Base-by-base conservation (phyloP, 2,329 filamentous ascomycete species). In the Ceratocystis harringtonii region DNA sequence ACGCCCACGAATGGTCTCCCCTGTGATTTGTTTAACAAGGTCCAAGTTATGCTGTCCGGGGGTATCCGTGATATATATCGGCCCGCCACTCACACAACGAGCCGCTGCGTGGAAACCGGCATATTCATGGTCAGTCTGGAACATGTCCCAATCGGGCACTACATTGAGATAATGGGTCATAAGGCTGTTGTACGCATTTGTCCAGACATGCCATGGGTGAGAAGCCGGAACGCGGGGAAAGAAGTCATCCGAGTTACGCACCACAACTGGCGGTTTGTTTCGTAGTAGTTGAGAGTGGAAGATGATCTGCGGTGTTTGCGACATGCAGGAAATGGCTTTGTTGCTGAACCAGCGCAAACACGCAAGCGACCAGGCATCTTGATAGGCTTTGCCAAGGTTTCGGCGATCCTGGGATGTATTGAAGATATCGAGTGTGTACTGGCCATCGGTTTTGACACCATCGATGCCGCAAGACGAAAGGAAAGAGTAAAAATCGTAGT, bases 141-240 rank as follows among this genome's bases (percentile, higher is more conserved):
- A 87, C 84, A 87, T 86, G 69, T 87, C 84, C 82, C 84, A 87
- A 74, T 96, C 92, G 0, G 94, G 92, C 0, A 97, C 76, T 0
- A 90, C 83, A 70, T 96, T 96, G 41, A 97, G 79, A 71, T 94
- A 87, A 68, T 90, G 85, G 1, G 88, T 92, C 15, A 97, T 78
- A 0, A 97, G 79, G 41, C 84, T 81, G 73, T 95, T 96, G 75
- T 96, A 89, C 0, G 92, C 92, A 72, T 97, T 99, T 69, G 87
- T 84, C 79, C 95, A 99, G 44, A 97, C 82, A 74, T 99, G 94
- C 92, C 94, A 99, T 0, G 92, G 84, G 68, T 99, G 94, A 5
- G 88, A 90, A 0, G 84, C 81, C 0, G 86, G 83, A 3, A 91
- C 82, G 57, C 91, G 84, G 0, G 94, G 94, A 74, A 95, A 96